These are phyloP conservation scores for Lobulomyces angularis DNA, from an alignment of 192 early-diverging fungal genomes.

Conservation along the genomic window DNA sequence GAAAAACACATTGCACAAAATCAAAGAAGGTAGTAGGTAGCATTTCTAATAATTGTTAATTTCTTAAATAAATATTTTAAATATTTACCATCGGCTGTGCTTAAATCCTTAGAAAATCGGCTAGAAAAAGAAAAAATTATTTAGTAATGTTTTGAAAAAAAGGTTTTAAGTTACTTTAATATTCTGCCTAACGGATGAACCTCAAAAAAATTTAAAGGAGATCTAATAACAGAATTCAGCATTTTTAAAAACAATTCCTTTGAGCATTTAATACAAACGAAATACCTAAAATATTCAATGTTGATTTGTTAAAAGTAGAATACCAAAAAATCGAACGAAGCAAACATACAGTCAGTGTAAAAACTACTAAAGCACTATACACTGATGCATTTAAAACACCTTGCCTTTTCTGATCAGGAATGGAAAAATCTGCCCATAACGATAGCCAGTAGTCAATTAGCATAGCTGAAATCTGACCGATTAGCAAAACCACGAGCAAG, in stretches of 20 bases:
- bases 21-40: too few species aligned
- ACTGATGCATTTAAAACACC: too few species aligned
- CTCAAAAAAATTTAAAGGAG: slow-evolving; percentile 48
- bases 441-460: slow-evolving; percentile 43
- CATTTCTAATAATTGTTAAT: too few species aligned
- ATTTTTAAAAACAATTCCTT: slow-evolving; percentile 23
- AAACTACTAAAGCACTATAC: too few species aligned
- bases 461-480: slow-evolving; percentile 20
- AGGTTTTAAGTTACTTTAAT: slow-evolving; percentile 50
- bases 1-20: slow-evolving; percentile 45
- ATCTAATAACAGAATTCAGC: slow-evolving; percentile 25
- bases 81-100: slow-evolving; percentile 47
- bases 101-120: slow-evolving; percentile 41
- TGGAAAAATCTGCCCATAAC: slow-evolving; percentile 25
- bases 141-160: too few species aligned
- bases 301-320: too few species aligned
- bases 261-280: slow-evolving; percentile 25
- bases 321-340: too few species aligned
- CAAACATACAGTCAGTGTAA: too few species aligned
- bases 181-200: slow-evolving; percentile 49
- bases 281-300: too few species aligned
- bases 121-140: slow-evolving; percentile 4
- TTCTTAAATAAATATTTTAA: slow-evolving; percentile 33
- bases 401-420: slow-evolving; percentile 30
- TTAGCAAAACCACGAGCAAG: slow-evolving; percentile 18